These are phyloP conservation scores for Lentinula novae-zelandiae DNA, from an alignment of 1,284 basidiomycete genomes.

Conservation along the genomic window DNA sequence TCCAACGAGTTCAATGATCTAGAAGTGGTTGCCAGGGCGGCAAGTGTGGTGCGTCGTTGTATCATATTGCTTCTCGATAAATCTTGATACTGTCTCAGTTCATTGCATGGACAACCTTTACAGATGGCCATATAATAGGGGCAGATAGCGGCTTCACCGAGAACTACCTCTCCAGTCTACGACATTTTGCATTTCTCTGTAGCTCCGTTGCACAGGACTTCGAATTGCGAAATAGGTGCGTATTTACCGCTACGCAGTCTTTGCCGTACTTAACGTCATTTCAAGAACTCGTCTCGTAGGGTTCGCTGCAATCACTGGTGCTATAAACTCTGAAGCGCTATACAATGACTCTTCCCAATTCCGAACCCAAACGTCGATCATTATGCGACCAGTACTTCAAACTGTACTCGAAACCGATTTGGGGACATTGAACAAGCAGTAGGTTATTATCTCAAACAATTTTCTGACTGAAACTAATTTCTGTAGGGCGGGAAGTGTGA, in stretches of 20 bases:
- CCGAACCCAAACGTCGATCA: conserved; percentile 63
- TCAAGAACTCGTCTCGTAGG: conserved; percentile 81
- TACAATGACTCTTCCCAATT: conserved; percentile 79
- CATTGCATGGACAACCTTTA: conserved; percentile 90
- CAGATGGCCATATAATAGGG: conserved; percentile 79
- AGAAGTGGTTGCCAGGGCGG: conserved; percentile 82
- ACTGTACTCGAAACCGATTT: conserved; percentile 68
- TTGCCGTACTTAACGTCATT: neutral
- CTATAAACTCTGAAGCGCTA: conserved; percentile 82
- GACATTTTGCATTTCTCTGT: conserved; percentile 66
- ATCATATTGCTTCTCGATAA: neutral
- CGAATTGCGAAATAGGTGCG: conserved; percentile 68
- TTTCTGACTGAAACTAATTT: neutral
- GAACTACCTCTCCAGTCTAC: conserved; percentile 70
- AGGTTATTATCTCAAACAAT: conserved; percentile 21
- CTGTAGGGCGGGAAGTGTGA: conserved; percentile 55
- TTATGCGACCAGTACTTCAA: conserved; percentile 74
- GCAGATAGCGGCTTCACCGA: conserved; percentile 70
- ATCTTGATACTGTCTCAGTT: conserved; percentile 48
- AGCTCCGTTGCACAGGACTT: conserved; percentile 46
- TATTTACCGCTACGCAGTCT: neutral
- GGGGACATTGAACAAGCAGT: conserved; percentile 67
- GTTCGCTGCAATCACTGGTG: conserved; percentile 78
- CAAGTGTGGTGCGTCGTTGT: conserved; percentile 64
- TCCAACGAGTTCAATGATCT: conserved; percentile 66